Conservation (phyloP, 768 basidiomycete genomes). For the Leccinum ochraceum region DNA sequence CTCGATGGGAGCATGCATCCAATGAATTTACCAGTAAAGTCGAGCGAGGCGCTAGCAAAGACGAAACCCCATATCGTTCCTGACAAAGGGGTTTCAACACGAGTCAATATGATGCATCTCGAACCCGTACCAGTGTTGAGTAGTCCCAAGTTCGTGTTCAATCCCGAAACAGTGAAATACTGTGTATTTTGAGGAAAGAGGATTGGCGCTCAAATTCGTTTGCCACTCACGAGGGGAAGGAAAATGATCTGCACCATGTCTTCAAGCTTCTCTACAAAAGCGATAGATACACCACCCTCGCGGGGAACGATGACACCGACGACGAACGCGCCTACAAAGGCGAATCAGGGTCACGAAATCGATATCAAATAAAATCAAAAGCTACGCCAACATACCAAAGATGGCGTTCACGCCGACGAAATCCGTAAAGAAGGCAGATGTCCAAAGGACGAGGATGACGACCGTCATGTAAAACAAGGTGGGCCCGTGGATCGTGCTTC, state of each 20-base stretch:
- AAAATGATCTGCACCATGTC: constrained; percentile 92
- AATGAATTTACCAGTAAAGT: constrained; percentile 88
- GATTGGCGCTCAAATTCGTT: not conserved
- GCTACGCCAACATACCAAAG: constrained; percentile 54
- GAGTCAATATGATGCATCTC: not conserved
- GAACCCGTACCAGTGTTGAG: constrained; percentile 63
- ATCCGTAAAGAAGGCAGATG: constrained; percentile 90
- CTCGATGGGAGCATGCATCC: constrained; percentile 75
- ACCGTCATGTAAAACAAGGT: constrained; percentile 88
- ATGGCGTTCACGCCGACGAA: constrained; percentile 94
- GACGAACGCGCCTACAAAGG: constrained; percentile 69
- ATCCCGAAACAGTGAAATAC: constrained; percentile 94
- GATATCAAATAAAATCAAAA: not conserved
- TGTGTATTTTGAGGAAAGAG: constrained; percentile 29
- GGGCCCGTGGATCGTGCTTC: constrained; percentile 80
- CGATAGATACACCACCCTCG: constrained; percentile 81
- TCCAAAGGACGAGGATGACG: constrained; percentile 79
- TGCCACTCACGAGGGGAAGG: constrained; percentile 70
- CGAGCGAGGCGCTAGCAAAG: constrained; percentile 71
- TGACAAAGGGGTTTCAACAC: constrained; percentile 22
- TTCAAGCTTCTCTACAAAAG: constrained; percentile 90
- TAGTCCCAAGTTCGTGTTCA: constrained; percentile 88
- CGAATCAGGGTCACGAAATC: not conserved
- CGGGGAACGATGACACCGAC: constrained; percentile 83
- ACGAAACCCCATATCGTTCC: constrained; percentile 88